Evolutionary conservation across 352 stramenopile genomes (phyloP).

Genomic region (Globisporangium splendens): DNA sequence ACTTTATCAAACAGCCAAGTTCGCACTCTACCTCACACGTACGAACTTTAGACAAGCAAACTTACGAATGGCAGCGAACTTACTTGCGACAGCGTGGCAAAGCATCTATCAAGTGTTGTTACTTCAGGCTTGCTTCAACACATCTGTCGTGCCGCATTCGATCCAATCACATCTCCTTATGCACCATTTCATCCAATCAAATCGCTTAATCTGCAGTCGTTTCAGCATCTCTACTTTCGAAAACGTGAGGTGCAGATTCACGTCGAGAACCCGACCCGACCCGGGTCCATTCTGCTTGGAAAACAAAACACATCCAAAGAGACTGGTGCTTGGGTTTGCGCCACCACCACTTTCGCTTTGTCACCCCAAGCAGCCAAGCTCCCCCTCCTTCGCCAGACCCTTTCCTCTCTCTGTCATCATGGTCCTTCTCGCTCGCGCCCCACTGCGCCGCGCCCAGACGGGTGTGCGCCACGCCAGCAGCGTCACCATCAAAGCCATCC

Average conservation of each 20-base stretch:
- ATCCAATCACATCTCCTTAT: too few relatives aligned
- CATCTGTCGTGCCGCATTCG: too few relatives aligned
- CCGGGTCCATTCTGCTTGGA: not conserved
- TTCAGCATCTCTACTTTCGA: not conserved
- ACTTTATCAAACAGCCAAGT: too few relatives aligned
- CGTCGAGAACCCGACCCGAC: not conserved
- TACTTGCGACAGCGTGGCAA: too few relatives aligned
- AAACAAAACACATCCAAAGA: not conserved
- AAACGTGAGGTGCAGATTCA: not conserved
- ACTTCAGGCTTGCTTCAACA: too few relatives aligned
- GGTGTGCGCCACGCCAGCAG: constrained; percentile 43
- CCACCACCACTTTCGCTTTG: constrained; percentile 5
- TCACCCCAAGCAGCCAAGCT: constrained; percentile 6
- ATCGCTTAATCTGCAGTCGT: too few relatives aligned
- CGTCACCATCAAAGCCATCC: constrained; percentile 66
- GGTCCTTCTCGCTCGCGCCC: constrained; percentile 10
- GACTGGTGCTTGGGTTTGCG: constrained; percentile 2
- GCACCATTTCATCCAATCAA: too few relatives aligned
- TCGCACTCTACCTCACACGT: too few relatives aligned
- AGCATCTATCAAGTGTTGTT: too few relatives aligned
- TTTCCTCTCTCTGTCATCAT: not conserved
- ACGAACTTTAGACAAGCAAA: too few relatives aligned
- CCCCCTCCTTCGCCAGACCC: not conserved
- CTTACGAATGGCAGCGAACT: too few relatives aligned
- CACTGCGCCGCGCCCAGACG: constrained; percentile 3